Evolutionary conservation across 2,329 filamentous ascomycete species (phyloP).

Genomic region (Endothia cerciana): DNA sequence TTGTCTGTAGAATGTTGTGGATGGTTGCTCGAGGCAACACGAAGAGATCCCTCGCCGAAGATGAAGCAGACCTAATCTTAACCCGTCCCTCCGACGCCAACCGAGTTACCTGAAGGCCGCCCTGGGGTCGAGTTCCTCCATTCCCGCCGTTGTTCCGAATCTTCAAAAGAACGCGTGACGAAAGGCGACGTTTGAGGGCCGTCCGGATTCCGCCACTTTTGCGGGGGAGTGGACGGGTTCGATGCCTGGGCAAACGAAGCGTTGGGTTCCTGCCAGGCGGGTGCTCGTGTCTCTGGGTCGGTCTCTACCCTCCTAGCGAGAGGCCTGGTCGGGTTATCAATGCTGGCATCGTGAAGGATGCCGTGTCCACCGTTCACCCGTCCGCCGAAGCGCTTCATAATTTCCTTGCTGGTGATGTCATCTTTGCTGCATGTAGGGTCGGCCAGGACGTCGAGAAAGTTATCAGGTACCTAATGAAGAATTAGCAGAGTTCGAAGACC

Average conservation of each 20-base stretch:
- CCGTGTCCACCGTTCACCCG: slow-evolving; percentile 49
- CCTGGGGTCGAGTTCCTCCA: slow-evolving; percentile 63
- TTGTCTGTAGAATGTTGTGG: slow-evolving; percentile 13
- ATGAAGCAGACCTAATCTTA: slow-evolving; percentile 32
- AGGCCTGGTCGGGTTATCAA: slow-evolving; percentile 59
- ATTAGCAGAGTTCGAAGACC: slow-evolving; percentile 29
- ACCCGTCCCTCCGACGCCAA: slow-evolving; percentile 52
- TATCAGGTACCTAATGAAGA: slow-evolving; percentile 77
- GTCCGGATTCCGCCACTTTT: slow-evolving; percentile 52
- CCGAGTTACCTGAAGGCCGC: slow-evolving; percentile 49
- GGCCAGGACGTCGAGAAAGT: slow-evolving; percentile 82
- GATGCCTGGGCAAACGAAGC: slow-evolving; percentile 43
- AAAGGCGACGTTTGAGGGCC: slow-evolving; percentile 51
- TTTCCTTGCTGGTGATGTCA: slow-evolving; percentile 96
- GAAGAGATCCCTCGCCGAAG: slow-evolving; percentile 5
- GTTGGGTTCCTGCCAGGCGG: slow-evolving; percentile 71
- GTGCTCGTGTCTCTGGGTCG: slow-evolving; percentile 60
- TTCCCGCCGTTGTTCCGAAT: slow-evolving; percentile 52
- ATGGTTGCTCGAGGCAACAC: not conserved
- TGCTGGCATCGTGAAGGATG: slow-evolving; percentile 63
- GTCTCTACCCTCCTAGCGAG: slow-evolving; percentile 74
- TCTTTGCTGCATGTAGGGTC: slow-evolving; percentile 76
- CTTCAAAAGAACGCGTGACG: slow-evolving; percentile 47
- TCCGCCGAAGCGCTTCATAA: slow-evolving; percentile 89
- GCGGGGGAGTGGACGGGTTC: slow-evolving; percentile 49